Percentiles rank a stretch among this genome's conserved stretches.
Evolutionary conservation across 2,329 filamentous ascomycete species (phyloP).

Genomic region (Colletotrichum sp.): DNA sequence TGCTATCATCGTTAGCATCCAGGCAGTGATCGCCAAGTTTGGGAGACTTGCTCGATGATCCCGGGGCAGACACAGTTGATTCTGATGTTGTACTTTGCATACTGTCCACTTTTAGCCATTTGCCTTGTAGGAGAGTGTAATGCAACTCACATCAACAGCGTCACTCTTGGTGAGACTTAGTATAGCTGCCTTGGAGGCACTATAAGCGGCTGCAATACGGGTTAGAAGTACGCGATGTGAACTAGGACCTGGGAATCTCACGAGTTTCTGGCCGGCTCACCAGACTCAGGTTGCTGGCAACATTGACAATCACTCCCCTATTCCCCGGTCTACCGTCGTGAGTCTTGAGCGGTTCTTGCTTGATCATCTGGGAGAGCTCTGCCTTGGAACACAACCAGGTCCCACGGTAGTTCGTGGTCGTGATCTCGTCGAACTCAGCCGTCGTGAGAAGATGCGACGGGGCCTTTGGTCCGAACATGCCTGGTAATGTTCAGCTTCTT

Average conservation of each 20-base stretch:
- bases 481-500: constrained; percentile 12
- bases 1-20: constrained; percentile 25
- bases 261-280: constrained; percentile 45
- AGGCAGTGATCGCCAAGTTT: too few species aligned
- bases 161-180: constrained; percentile 50
- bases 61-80: constrained; percentile 53
- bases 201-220: constrained; percentile 42
- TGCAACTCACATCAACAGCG: constrained; percentile 30
- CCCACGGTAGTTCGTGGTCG: constrained; percentile 47
- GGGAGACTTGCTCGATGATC: constrained; percentile 39
- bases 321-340: constrained; percentile 47
- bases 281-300: constrained; percentile 47
- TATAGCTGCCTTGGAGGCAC: constrained; percentile 49
- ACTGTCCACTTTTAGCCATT: constrained; percentile 30
- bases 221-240: neutral
- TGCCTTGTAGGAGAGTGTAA: too few species aligned
- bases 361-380: constrained; percentile 46
- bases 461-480: constrained; percentile 41
- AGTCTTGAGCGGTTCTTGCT: constrained; percentile 44
- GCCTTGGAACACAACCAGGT: constrained; percentile 49
- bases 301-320: constrained; percentile 49
- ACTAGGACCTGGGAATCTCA: constrained; percentile 25
- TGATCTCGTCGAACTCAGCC: constrained; percentile 47
- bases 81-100: constrained; percentile 47
- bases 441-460: constrained; percentile 37